These are phyloP conservation scores for Mycena albidolilacea DNA, from an alignment of 768 basidiomycete species.

Conservation along the genomic window DNA sequence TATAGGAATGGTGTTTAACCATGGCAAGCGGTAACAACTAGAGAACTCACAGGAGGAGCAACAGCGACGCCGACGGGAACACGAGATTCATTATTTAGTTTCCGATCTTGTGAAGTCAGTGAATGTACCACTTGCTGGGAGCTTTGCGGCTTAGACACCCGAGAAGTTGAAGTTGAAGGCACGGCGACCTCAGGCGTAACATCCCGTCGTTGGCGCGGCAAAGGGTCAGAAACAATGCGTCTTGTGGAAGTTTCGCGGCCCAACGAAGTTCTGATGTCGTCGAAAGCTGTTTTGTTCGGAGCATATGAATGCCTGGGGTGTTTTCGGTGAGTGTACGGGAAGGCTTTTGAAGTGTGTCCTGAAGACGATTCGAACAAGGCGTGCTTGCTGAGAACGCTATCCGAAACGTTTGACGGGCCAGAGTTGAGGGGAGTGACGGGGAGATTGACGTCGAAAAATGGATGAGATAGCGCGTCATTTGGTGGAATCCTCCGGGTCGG, in stretches of 20 bases:
- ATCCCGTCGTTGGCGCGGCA: constrained; percentile 35
- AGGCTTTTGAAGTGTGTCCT: constrained; percentile 17
- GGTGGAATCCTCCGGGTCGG: constrained; percentile 47
- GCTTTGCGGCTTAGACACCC: neutral
- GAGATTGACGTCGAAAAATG: constrained; percentile 48
- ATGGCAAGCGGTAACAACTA: neutral
- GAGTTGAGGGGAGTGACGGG: constrained; percentile 34
- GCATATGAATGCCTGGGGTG: constrained; percentile 28
- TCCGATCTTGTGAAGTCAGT: neutral
- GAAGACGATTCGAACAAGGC: constrained; percentile 31
- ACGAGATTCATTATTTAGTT: constrained; percentile 5
- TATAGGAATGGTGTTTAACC: neutral
- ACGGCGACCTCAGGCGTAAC: constrained; percentile 3
- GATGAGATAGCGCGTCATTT: constrained; percentile 46
- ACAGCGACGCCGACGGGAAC: constrained; percentile 1
- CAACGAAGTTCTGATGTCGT: constrained; percentile 43
- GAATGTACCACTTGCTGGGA: neutral
- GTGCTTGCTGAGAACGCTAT: constrained; percentile 34
- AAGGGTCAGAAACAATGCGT: constrained; percentile 53
- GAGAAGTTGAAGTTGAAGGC: constrained; percentile 4
- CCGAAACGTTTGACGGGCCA: constrained; percentile 2
- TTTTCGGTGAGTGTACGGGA: constrained; percentile 16
- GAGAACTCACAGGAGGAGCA: constrained; percentile 31
- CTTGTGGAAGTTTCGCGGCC: constrained; percentile 41
- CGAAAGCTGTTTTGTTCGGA: constrained; percentile 31